A percentile compares a stretch with the other conserved stretches of the same genome.
These are phyloP conservation scores for Bathelium albidoporum DNA, from an alignment of 495 filamentous ascomycete species.

Conservation along the genomic window DNA sequence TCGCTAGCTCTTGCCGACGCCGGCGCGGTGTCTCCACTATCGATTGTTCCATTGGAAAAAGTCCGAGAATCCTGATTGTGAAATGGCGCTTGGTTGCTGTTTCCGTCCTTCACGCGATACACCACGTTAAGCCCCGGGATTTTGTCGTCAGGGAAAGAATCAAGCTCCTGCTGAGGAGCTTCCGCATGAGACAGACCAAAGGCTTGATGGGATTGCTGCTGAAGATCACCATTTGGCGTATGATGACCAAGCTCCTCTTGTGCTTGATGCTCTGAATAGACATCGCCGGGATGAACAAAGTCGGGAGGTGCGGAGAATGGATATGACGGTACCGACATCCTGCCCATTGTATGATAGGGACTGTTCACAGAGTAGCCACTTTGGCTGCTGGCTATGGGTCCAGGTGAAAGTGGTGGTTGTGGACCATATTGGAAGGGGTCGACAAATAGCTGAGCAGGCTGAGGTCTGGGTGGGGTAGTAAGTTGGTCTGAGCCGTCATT, in stretches of 20 bases:
- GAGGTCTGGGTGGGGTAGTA: conserved; percentile 26
- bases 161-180: conserved; percentile 13
- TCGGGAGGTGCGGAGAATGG: not conserved
- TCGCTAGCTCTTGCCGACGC: conserved; percentile 25
- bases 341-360: not conserved
- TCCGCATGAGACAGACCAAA: not conserved
- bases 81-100: conserved; percentile 25
- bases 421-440: not conserved
- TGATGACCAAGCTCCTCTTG: not conserved
- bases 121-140: conserved; percentile 43
- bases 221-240: not conserved
- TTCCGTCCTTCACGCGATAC: conserved; percentile 31
- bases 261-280: not conserved
- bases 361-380: not conserved
- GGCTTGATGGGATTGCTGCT: not conserved
- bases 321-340: not conserved
- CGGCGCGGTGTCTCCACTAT: conserved; percentile 35
- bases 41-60: conserved; percentile 47
- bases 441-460: conserved; percentile 5
- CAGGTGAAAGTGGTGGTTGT: not conserved
- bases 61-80: conserved; percentile 37
- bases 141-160: conserved; percentile 45
- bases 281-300: not conserved
- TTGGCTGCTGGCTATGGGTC: not conserved
- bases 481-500: conserved; percentile 44